Conservation (phyloP, 2,329 filamentous ascomycete genomes). For the Aureobasidium vineae region DNA sequence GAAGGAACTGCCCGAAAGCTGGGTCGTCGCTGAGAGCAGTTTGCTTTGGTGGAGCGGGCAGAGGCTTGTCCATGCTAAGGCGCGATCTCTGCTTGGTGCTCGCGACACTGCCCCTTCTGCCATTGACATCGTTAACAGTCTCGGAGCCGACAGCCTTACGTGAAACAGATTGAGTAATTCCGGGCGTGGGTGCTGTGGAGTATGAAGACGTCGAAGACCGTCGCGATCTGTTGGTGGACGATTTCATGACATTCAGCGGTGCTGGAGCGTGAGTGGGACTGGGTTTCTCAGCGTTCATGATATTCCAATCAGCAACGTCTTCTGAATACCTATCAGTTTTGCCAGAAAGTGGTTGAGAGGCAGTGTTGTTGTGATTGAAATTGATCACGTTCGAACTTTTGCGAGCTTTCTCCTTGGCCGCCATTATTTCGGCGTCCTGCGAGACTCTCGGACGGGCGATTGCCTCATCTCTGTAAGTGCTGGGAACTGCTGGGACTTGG, state of each 20-base stretch:
- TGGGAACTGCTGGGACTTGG: slow-evolving; percentile 11
- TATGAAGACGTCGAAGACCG: slow-evolving; percentile 7
- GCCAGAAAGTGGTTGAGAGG: slow-evolving; percentile 9
- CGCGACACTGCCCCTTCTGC: slow-evolving; percentile 6
- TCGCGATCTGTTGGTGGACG: background rate
- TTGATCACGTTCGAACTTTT: slow-evolving; percentile 27
- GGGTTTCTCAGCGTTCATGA: slow-evolving; percentile 34
- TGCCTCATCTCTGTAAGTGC: slow-evolving; percentile 5
- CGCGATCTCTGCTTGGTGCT: slow-evolving; percentile 4
- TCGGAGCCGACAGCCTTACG: slow-evolving; percentile 11
- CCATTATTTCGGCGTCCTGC: slow-evolving; percentile 6
- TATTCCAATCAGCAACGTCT: slow-evolving; percentile 63
- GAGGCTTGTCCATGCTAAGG: slow-evolving; percentile 33
- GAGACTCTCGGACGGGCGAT: background rate
- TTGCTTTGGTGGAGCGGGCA: slow-evolving; percentile 30
- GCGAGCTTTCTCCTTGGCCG: slow-evolving; percentile 21
- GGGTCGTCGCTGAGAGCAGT: slow-evolving; percentile 8
- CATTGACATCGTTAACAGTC: background rate
- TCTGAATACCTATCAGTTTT: slow-evolving; percentile 51
- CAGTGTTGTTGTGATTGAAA: background rate
- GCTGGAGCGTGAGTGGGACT: slow-evolving; percentile 20
- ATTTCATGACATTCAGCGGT: slow-evolving; percentile 28
- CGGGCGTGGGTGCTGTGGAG: background rate
- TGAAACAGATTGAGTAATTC: background rate
- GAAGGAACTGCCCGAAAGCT: slow-evolving; percentile 6